phyloP scores from a whole-genome alignment of 768 basidiomycete genomes.

The Arthromyces matolae region DNA sequence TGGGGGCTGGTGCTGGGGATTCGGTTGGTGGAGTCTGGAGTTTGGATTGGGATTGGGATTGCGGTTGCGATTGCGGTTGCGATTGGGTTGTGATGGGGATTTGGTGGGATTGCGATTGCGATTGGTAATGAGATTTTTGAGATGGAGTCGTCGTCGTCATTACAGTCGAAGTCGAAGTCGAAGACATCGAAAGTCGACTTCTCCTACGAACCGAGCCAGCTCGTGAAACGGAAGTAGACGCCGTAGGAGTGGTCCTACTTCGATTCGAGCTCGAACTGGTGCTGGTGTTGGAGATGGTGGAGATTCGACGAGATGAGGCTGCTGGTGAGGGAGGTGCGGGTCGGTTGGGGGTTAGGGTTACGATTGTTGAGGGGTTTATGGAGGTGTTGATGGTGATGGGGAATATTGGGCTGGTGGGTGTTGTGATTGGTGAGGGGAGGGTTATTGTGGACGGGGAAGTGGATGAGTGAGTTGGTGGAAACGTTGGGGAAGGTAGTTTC shows the following conservation, averaged over 20 bases:
- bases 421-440: not conserved
- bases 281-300: conserved; percentile 27
- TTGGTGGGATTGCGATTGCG: too few species aligned
- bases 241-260: conserved; percentile 10
- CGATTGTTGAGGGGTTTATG: conserved; percentile 11
- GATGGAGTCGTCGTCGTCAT: too few species aligned
- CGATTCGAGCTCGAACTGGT: conserved; percentile 22
- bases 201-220: conserved; percentile 12
- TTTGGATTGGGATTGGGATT: not conserved
- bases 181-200: too few species aligned
- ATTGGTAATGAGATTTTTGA: too few species aligned
- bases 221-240: conserved; percentile 11
- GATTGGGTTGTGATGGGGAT: too few species aligned
- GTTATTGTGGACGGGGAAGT: not conserved
- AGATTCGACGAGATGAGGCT: conserved; percentile 15
- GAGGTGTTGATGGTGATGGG: not conserved
- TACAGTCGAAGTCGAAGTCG: too few species aligned
- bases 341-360: conserved; percentile 18
- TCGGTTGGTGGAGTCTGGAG: conserved; percentile 1
- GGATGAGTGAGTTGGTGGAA: not conserved
- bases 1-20: too few species aligned
- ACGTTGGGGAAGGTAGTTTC: conserved; percentile 5
- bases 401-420: too few species aligned
- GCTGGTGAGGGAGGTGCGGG: conserved; percentile 16
- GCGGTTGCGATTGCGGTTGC: too few species aligned